phyloP scores from a whole-genome alignment of 495 filamentous ascomycete genomes.

The Achaetomiella virescens region DNA sequence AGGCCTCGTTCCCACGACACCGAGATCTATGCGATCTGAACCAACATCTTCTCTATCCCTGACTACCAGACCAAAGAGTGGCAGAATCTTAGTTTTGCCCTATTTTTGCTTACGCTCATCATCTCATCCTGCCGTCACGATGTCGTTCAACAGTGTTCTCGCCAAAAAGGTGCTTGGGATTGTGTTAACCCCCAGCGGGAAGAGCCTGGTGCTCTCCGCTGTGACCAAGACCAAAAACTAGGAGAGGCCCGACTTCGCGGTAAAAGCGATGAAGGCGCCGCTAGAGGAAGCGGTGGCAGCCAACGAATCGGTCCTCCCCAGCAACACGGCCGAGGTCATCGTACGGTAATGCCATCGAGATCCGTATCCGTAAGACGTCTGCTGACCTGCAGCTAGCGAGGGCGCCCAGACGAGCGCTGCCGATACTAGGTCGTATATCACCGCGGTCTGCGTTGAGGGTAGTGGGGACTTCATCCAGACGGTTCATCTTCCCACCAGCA shows the following conservation, averaged over 20 bases:
- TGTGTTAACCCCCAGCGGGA: constrained; percentile 6
- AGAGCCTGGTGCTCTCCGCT: constrained; percentile 11
- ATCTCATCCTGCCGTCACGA: constrained; percentile 5
- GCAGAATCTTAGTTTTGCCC: constrained; percentile 7
- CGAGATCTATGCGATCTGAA: no score
- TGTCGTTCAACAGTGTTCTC: constrained; percentile 10
- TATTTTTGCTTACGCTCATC: constrained; percentile 7
- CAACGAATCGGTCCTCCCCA: constrained; percentile 7
- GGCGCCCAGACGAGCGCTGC: constrained; percentile 7
- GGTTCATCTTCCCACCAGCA: constrained; percentile 9
- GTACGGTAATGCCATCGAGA: constrained; percentile 7
- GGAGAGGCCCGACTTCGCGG: constrained; percentile 7
- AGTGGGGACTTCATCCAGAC: constrained; percentile 9
- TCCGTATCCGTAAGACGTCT: constrained; percentile 6
- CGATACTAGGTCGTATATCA: constrained; percentile 8
- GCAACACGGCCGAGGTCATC: constrained; percentile 9
- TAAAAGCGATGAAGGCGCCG: constrained; percentile 4
- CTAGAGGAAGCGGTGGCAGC: constrained; percentile 8
- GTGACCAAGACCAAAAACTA: constrained; percentile 6
- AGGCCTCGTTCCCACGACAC: no score
- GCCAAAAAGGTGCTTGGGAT: constrained; percentile 6
- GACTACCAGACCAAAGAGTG: constrained; percentile 1
- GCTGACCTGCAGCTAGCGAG: constrained; percentile 7
- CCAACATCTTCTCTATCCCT: background rate
- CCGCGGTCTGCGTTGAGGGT: constrained; percentile 7